Percentiles rank a stretch among this genome's conserved stretches.
These are phyloP conservation scores for Cutaneotrichosporon daszewskae DNA, from an alignment of 1,284 basidiomycete genomes.

Conservation along the genomic window DNA sequence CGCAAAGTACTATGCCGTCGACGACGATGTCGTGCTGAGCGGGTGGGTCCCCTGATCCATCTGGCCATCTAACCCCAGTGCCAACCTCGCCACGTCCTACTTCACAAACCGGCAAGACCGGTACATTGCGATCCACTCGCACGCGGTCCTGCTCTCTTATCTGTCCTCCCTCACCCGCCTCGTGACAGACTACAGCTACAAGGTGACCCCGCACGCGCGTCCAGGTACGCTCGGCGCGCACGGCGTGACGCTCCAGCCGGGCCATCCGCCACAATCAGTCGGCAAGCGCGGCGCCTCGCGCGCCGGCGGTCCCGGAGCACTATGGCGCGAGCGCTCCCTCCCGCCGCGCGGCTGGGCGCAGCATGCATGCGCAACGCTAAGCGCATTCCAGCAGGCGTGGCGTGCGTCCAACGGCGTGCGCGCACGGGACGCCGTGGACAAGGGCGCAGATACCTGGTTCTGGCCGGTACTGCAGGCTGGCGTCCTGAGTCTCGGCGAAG, in stretches of 20 bases:
- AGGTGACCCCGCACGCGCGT: slow-evolving; percentile 9
- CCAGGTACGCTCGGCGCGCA: slow-evolving; percentile 7
- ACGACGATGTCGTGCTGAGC: slow-evolving; percentile 85
- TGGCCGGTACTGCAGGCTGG: slow-evolving; percentile 81
- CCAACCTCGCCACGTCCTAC: slow-evolving; percentile 91
- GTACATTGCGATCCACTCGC: slow-evolving; percentile 69
- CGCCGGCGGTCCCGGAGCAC: slow-evolving; percentile 6
- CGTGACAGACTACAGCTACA: slow-evolving; percentile 69
- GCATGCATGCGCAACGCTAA: slow-evolving; percentile 42
- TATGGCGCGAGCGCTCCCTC: slow-evolving; percentile 17
- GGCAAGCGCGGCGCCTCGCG: slow-evolving; percentile 4
- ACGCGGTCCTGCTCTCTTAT: slow-evolving; percentile 68
- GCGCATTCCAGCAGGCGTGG: slow-evolving; percentile 46
- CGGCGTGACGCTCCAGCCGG: slow-evolving; percentile 6
- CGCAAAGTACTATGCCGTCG: slow-evolving; percentile 89
- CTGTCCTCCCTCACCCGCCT: slow-evolving; percentile 71
- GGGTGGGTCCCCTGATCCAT: slow-evolving; percentile 60
- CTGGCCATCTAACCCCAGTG: slow-evolving; percentile 52
- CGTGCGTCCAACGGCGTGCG: slow-evolving; percentile 33
- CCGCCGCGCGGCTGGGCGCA: slow-evolving; percentile 36
- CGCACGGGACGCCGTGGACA: slow-evolving; percentile 26
- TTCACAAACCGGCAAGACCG: slow-evolving; percentile 94
- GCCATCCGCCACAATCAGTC: background rate
- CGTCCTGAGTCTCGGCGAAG: slow-evolving; percentile 72
- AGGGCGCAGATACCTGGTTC: slow-evolving; percentile 54